Base-by-base conservation (phyloP, 805 yeast genomes). In the Kazachstania africana region DNA sequence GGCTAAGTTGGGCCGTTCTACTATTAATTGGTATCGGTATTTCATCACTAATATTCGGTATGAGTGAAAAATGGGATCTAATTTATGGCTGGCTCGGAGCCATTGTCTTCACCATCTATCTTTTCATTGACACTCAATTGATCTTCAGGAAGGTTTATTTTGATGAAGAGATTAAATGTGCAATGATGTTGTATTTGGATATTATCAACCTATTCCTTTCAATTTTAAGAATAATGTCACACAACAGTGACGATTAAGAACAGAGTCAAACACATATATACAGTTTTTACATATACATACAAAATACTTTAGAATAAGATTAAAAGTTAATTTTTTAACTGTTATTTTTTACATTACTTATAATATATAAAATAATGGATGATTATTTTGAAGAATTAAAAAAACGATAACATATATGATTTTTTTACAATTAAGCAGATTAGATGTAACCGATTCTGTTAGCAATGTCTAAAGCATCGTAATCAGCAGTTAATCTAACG, bases 381-480 rank as follows among this genome's bases (percentile, higher is more conserved):
- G n/a, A n/a, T n/a, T n/a, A n/a, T n/a, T n/a, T n/a, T n/a, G n/a
- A n/a, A n/a, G n/a, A n/a, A n/a, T n/a, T n/a, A n/a, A n/a, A n/a
- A n/a, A n/a, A n/a, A n/a, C n/a, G n/a, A 10, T 19, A 19, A 19
- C 10, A 19, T 30, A 16, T 28, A 21, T 16, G 9, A 22, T 20
- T 36, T 13, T 20, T 25, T 16, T 26, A 28, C 14, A 26, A 27
- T 32, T 29, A 29, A 38, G 34, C 39, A 37, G 49, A 57, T 81
- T 75, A 88, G 68, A 88, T 79, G 93, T 85, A 87, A 72, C 98
- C 98, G 64, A 88, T 91, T 74, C 91, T 84, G 94, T 87, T 87
- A 66, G 98, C 98, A 68, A 91, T 85, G 68, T 91, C 98, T 65
- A 91, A 81, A 68, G 97, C 97, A 72, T 91, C 98, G 76, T 78